A percentile compares a stretch with the other conserved stretches of the same genome.
phyloP scores from a whole-genome alignment of 192 early-diverging fungal genomes.

The Entomortierella chlamydospora region DNA sequence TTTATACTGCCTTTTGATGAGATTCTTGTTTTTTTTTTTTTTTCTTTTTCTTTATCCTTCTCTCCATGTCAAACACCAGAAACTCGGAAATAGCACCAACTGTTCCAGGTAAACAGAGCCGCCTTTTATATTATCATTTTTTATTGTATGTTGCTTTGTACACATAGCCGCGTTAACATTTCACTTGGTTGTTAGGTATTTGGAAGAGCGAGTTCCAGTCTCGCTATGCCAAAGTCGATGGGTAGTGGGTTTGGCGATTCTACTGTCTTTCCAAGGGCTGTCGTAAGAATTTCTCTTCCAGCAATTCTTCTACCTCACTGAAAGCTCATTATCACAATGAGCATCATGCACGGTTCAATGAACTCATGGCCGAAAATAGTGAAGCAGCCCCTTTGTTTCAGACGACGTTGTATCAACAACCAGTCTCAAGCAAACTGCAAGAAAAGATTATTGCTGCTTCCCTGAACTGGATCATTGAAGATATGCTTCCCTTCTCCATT shows the following conservation, averaged over 20 bases:
- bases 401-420: no score
- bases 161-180: not conserved
- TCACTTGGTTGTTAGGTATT: not conserved
- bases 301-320: not conserved
- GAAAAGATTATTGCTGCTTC: no score
- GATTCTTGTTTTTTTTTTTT: not conserved
- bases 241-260: not conserved
- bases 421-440: no score
- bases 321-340: not conserved
- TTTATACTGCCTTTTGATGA: no score
- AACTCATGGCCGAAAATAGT: not conserved
- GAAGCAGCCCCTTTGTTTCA: no score
- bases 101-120: not conserved
- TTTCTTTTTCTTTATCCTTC: not conserved
- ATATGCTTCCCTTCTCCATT: not conserved
- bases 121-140: not conserved
- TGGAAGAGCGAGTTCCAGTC: not conserved
- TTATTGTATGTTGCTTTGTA: not conserved
- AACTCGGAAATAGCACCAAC: no score
- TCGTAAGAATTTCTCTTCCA: not conserved
- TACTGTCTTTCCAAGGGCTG: not conserved
- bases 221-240: not conserved
- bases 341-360: not conserved
- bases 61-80: no score
- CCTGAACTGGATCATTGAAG: not conserved